Evolutionary conservation across 345 rosid genomes (phyloP).

Genomic region (Ceriops tagal): DNA sequence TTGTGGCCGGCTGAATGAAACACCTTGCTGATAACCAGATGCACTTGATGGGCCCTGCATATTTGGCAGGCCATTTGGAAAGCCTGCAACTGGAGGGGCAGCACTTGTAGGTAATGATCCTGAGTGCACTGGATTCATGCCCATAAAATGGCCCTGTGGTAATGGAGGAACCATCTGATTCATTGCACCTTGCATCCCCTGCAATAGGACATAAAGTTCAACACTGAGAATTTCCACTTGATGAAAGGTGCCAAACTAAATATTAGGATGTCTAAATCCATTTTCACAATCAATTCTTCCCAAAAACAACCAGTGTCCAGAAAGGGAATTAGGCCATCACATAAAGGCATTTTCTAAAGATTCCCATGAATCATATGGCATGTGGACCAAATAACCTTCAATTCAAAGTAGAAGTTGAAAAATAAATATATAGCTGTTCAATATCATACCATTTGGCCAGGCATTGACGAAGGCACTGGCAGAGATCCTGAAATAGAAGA

Average conservation of each 20-base stretch:
- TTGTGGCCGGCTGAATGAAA: conserved; percentile 74
- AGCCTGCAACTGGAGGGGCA: conserved; percentile 57
- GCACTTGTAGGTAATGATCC: conserved; percentile 48
- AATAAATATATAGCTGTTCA: neutral
- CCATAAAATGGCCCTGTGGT: conserved; percentile 86
- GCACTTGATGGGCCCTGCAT: conserved; percentile 68
- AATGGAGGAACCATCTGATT: conserved; percentile 68
- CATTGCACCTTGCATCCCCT: conserved; percentile 90
- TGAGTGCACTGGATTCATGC: conserved; percentile 64
- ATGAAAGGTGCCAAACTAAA: neutral
- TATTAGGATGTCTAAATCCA: neutral
- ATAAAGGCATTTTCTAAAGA: neutral
- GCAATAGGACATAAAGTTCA: conserved; percentile 1
- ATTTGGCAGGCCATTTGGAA: conserved; percentile 60
- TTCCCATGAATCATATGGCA: neutral
- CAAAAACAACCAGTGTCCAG: neutral
- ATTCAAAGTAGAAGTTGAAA: neutral
- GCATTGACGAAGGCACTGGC: conserved; percentile 52
- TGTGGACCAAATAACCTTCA: conserved; percentile 1
- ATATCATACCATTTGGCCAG: conserved; percentile 74
- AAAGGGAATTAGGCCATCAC: neutral
- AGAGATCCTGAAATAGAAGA: conserved; percentile 46
- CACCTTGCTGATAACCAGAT: conserved; percentile 60
- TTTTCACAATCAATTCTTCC: neutral
- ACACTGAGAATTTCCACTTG: neutral